Percentiles rank a stretch among this genome's conserved stretches.
Evolutionary conservation across 2,329 filamentous ascomycete genomes (phyloP).

Genomic region (Venturia effusa): DNA sequence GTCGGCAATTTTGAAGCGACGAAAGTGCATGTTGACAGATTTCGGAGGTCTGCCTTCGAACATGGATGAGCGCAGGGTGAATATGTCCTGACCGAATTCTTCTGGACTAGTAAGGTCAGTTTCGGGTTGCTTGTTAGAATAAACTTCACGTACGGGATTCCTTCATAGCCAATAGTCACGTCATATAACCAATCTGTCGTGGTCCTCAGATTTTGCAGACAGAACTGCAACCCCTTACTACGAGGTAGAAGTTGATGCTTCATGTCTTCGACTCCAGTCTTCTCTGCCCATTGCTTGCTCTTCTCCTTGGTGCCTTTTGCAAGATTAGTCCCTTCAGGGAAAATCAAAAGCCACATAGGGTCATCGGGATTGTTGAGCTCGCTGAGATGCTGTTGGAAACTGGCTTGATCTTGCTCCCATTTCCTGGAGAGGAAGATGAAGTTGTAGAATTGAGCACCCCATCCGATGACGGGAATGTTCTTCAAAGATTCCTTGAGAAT

Average conservation of each 20-base stretch:
- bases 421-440: conserved; percentile 91
- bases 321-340: conserved; percentile 79
- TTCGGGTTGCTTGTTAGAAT: no score
- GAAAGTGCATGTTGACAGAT: conserved; percentile 95
- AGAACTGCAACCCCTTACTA: conserved; percentile 72
- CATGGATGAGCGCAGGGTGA: conserved; percentile 77
- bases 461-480: conserved; percentile 67
- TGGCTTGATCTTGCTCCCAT: conserved; percentile 67
- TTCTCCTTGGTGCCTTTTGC: conserved; percentile 58
- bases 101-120: conserved; percentile 18
- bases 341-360: conserved; percentile 85
- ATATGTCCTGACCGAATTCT: conserved; percentile 81
- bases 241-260: conserved; percentile 67
- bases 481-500: conserved; percentile 82
- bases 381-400: conserved; percentile 62
- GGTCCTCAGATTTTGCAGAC: conserved; percentile 61
- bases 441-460: conserved; percentile 74
- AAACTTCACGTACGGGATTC: conserved; percentile 61
- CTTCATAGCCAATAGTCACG: conserved; percentile 92
- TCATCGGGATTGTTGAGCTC: conserved; percentile 58
- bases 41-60: conserved; percentile 82
- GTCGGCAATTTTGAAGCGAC: conserved; percentile 66
- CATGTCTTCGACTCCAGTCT: conserved; percentile 60
- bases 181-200: conserved; percentile 79
- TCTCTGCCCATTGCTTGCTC: conserved; percentile 66